phyloP scores from a whole-genome alignment of 352 stramenopile species.

The Phytophthora tubulina region DNA sequence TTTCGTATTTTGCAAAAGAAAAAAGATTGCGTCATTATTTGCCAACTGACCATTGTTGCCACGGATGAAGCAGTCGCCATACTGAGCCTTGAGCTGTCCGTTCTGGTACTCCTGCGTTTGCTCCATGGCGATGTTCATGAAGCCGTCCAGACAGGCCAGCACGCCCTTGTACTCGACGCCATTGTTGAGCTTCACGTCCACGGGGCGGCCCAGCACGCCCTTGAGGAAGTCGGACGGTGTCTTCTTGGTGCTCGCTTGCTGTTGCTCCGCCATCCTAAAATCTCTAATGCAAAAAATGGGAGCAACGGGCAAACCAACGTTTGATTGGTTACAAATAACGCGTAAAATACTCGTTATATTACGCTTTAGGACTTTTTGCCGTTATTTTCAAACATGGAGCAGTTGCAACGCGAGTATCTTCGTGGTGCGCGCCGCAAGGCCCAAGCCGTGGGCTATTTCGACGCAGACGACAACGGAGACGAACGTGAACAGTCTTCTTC shows the following conservation, averaged over 20 bases:
- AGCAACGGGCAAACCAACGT: slow-evolving; percentile 11
- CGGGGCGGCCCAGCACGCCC: slow-evolving; percentile 94
- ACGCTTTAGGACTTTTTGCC: slow-evolving; percentile 5
- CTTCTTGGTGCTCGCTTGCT: slow-evolving; percentile 69
- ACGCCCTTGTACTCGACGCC: slow-evolving; percentile 99
- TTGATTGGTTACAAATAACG: slow-evolving; percentile 22
- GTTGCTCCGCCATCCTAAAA: slow-evolving; percentile 48
- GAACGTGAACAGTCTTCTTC: background rate
- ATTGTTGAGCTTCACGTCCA: slow-evolving; percentile 99
- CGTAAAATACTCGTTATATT: background rate
- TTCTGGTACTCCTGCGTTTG: slow-evolving; percentile 99
- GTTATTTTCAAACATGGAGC: slow-evolving; percentile 44
- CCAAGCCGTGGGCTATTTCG: slow-evolving; percentile 66
- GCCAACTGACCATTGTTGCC: slow-evolving; percentile 97
- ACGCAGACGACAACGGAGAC: slow-evolving; percentile 67
- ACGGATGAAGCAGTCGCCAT: slow-evolving; percentile 99
- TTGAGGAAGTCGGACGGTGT: slow-evolving; percentile 94
- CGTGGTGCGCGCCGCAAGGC: slow-evolving; percentile 63
- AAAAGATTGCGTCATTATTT: slow-evolving; percentile 10
- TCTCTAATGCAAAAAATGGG: background rate
- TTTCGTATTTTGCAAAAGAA: background rate
- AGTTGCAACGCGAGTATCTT: slow-evolving; percentile 68
- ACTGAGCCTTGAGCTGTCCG: slow-evolving; percentile 99
- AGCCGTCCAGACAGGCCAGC: slow-evolving; percentile 99
- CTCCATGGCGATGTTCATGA: slow-evolving; percentile 99